Conservation (phyloP, 2,329 filamentous ascomycete species). For the Tympanopsis confertula region DNA sequence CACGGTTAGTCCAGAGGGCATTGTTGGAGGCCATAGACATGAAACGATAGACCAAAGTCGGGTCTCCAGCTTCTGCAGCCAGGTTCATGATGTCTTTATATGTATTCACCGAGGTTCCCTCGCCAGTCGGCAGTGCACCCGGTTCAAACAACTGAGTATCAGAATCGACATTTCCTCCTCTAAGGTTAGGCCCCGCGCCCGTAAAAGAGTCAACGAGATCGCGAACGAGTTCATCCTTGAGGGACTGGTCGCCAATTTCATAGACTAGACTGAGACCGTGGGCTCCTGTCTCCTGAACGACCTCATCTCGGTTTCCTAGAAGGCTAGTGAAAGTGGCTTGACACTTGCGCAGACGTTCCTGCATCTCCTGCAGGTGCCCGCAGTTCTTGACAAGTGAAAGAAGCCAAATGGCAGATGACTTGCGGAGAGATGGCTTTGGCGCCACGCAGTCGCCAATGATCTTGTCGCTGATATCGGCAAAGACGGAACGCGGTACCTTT, state of each 20-base stretch:
- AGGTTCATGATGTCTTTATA: conserved; percentile 96
- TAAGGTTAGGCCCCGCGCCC: conserved; percentile 56
- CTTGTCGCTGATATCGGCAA: conserved; percentile 53
- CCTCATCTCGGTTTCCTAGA: conserved; percentile 76
- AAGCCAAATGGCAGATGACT: conserved; percentile 90
- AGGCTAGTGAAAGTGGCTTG: conserved; percentile 83
- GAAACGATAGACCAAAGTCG: conserved; percentile 92
- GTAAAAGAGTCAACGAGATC: conserved; percentile 86
- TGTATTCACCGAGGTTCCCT: conserved; percentile 79
- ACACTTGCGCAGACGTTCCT: conserved; percentile 62
- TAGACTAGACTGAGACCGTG: conserved; percentile 86
- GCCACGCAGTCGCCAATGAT: conserved; percentile 67
- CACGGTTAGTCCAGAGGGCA: conserved; percentile 92
- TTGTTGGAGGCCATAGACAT: conserved; percentile 96
- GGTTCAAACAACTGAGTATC: conserved; percentile 91
- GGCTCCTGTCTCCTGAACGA: conserved; percentile 91
- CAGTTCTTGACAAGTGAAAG: conserved; percentile 86
- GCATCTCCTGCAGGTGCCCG: conserved; percentile 65
- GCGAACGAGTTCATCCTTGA: conserved; percentile 73
- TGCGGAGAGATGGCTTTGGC: conserved; percentile 79
- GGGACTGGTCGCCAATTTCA: conserved; percentile 70
- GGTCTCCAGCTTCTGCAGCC: conserved; percentile 92
- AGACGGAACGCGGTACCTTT: conserved; percentile 2
- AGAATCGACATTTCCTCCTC: conserved; percentile 56
- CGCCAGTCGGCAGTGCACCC: conserved; percentile 78